Conservation (phyloP, 805 yeast genomes). For the Cyberlindnera amylophila region DNA sequence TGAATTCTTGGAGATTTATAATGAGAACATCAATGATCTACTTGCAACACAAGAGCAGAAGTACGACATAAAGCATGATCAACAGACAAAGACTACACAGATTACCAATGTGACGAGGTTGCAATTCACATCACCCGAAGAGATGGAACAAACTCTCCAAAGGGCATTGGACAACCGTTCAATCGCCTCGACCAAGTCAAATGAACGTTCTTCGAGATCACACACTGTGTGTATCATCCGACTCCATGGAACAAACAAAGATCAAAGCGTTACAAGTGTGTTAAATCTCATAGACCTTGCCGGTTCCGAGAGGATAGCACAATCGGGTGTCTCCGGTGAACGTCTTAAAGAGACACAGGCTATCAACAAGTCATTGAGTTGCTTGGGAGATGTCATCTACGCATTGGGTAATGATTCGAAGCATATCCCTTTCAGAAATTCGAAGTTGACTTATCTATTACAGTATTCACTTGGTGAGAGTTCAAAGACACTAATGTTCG, state of each 20-base stretch:
- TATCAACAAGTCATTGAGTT: constrained; percentile 82
- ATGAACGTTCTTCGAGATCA: constrained; percentile 85
- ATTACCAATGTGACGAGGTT: constrained; percentile 57
- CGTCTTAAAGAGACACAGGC: constrained; percentile 83
- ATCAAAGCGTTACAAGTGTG: constrained; percentile 47
- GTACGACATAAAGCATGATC: constrained; percentile 73
- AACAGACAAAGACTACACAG: constrained; percentile 45
- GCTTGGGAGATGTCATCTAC: constrained; percentile 85
- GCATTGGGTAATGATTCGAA: constrained; percentile 52
- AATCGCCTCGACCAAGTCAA: constrained; percentile 78
- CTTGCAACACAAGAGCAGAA: constrained; percentile 34
- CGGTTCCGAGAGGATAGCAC: constrained; percentile 82
- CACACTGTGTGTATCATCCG: constrained; percentile 75
- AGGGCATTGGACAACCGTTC: constrained; percentile 61
- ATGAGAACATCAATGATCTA: constrained; percentile 74
- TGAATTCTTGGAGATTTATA: constrained; percentile 85
- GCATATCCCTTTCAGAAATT: constrained; percentile 92
- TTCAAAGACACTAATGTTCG: constrained; percentile 92
- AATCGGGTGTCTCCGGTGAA: constrained; percentile 76
- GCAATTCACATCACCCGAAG: constrained; percentile 40
- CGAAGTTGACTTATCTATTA: constrained; percentile 82
- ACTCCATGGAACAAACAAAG: constrained; percentile 49
- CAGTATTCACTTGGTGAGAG: constrained; percentile 82
- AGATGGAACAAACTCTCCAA: constrained; percentile 47
- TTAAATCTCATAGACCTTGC: constrained; percentile 87